Percentiles rank a stretch among this genome's conserved stretches.
Conservation (phyloP, 352 stramenopile genomes). For the Detonula confervacea region DNA sequence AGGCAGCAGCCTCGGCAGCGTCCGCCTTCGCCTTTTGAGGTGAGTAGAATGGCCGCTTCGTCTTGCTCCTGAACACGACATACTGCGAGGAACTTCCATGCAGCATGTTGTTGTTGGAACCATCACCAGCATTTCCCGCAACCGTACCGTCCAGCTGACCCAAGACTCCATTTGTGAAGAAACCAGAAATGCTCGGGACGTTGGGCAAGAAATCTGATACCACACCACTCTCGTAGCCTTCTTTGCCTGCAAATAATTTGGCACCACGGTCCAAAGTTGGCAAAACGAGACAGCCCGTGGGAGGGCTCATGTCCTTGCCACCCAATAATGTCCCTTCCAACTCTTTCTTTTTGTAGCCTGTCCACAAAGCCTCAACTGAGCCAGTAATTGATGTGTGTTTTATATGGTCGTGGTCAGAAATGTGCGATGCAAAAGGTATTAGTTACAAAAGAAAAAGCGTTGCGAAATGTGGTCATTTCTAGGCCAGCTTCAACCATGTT, state of each 20-base stretch:
- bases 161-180: conserved; percentile 81
- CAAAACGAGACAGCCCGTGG: conserved; percentile 72
- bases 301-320: conserved; percentile 31
- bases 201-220: conserved; percentile 62
- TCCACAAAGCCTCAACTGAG: conserved; percentile 78
- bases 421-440: too few species aligned
- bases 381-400: too few species aligned
- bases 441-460: too few species aligned
- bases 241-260: conserved; percentile 79
- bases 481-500: too few species aligned
- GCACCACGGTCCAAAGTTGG: conserved; percentile 77
- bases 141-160: conserved; percentile 60
- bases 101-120: conserved; percentile 52
- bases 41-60: conserved; percentile 66
- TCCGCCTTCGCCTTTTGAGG: conserved; percentile 34
- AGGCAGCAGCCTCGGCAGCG: conserved; percentile 25
- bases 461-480: too few species aligned
- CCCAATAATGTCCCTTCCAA: conserved; percentile 55
- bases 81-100: conserved; percentile 76
- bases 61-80: conserved; percentile 76
- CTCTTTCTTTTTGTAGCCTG: conserved; percentile 78
- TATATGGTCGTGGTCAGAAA: too few species aligned
- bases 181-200: conserved; percentile 68
- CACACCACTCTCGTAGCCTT: conserved; percentile 68
- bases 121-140: neutral